Evolutionary conservation across 352 stramenopile species (phyloP).

Genomic region (Phytophthora citrophthora): DNA sequence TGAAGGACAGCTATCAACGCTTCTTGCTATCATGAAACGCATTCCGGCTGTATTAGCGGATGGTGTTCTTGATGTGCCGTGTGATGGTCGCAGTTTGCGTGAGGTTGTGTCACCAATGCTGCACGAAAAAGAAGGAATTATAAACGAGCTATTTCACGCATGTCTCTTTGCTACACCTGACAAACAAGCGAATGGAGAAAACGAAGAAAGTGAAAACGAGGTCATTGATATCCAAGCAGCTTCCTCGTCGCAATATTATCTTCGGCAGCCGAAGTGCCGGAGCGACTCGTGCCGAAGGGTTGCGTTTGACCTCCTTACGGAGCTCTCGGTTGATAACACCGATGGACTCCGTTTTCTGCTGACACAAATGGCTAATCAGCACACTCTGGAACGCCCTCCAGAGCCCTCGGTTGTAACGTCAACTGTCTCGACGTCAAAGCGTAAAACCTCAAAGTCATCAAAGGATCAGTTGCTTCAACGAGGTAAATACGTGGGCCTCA

Average conservation of each 20-base stretch:
- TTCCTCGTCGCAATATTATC: conserved; percentile 71
- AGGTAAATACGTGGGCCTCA: conserved; percentile 91
- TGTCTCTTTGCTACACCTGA: conserved; percentile 73
- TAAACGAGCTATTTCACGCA: conserved; percentile 71
- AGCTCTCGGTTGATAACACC: conserved; percentile 71
- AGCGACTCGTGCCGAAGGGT: conserved; percentile 74
- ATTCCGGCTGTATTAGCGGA: conserved; percentile 63
- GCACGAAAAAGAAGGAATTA: conserved; percentile 64
- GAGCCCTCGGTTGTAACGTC: conserved; percentile 33
- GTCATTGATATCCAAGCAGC: conserved; percentile 21
- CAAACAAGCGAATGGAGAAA: conserved; percentile 28
- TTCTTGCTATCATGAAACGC: conserved; percentile 64
- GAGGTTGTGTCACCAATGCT: conserved; percentile 54
- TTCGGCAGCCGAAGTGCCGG: conserved; percentile 85
- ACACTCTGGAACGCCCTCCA: conserved; percentile 67
- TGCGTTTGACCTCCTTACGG: conserved; percentile 79
- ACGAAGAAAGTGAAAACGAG: conserved; percentile 15
- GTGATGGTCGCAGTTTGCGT: conserved; percentile 54
- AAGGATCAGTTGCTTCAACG: conserved; percentile 62
- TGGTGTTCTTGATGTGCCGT: conserved; percentile 43
- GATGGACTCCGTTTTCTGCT: conserved; percentile 72
- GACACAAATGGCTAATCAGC: conserved; percentile 71
- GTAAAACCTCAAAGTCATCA: conserved; percentile 50
- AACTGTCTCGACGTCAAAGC: conserved; percentile 47
- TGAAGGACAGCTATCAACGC: conserved; percentile 60